Base-by-base conservation (phyloP, 2,329 filamentous ascomycete genomes). In the Meredithiella fracta region DNA sequence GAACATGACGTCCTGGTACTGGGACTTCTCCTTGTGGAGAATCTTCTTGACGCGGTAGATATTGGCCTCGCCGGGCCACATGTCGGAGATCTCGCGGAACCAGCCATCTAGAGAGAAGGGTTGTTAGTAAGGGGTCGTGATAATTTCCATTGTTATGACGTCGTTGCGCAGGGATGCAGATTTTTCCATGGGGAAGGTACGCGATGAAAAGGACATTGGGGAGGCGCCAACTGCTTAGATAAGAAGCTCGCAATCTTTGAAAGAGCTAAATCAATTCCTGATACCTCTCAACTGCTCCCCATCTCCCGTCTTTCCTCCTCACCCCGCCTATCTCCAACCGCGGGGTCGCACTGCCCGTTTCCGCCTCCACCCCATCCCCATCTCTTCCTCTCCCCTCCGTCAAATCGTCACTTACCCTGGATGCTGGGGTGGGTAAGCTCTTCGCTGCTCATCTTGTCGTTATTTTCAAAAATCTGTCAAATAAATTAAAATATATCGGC, bases 21-120 rank as follows among this genome's bases (percentile, higher is more conserved):
- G 77, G 78, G 86, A 92, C 82, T 96, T 97, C 77, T 98, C 92
- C 77, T 97, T 91, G 79, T 96, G 90, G 61, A 98, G 78, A 67
- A 98, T 83, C 77, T 96, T 87, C 71, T 98, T 91, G 72, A 98
- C 92, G 73, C 86, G 89, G 69, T 95, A 84, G 64, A 86, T 96
- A 91, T 97, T 97, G 69, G 92, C 92, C 77, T 97, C 92, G 70
- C 92, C 88, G 61, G 92, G 91, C 92, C 92, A 98, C 91, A 98
- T 97, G 68, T 92, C 77, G 64, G 86, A 94, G 74, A 95, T 90
- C 76, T 98, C 92, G 72, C 89, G 86, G 85, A 98, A 98, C 92
- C 92, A 98, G 75, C 91, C 92, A 95, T 97, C 92, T 95, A 64
- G 31, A 15, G 47, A 49, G 34, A 54, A 22, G 53, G 25, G 17